phyloP scores from a whole-genome alignment of 495 filamentous ascomycete genomes.

The Corynascus novoguineensis region DNA sequence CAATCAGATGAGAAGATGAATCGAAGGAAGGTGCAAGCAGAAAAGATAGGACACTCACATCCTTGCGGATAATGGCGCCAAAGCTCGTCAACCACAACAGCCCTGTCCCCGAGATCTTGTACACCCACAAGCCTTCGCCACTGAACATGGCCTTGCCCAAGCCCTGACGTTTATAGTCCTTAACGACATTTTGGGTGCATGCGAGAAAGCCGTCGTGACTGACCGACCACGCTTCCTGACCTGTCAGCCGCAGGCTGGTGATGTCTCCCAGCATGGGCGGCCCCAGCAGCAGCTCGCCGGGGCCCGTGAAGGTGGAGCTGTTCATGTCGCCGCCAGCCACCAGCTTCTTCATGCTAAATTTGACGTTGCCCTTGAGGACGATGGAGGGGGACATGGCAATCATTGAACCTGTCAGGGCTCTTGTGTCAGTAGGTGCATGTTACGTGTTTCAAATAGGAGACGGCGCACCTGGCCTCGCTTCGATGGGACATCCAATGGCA shows the following conservation, averaged over 20 bases:
- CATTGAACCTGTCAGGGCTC: conserved; percentile 62
- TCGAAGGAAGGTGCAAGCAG: not conserved
- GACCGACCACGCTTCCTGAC: conserved; percentile 69
- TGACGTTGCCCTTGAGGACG: conserved; percentile 70
- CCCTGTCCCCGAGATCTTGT: conserved; percentile 74
- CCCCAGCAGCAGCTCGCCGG: conserved; percentile 81
- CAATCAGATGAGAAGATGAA: not conserved
- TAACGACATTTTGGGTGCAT: conserved; percentile 67
- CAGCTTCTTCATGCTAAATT: conserved; percentile 81
- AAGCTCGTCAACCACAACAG: conserved; percentile 87
- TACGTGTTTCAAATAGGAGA: not conserved
- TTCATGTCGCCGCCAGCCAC: conserved; percentile 75
- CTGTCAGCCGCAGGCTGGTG: conserved; percentile 66
- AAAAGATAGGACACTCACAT: conserved; percentile 55
- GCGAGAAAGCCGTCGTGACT: conserved; percentile 77
- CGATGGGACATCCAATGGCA: conserved; percentile 80
- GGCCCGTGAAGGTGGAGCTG: conserved; percentile 78
- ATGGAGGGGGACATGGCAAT: conserved; percentile 90
- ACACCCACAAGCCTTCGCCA: conserved; percentile 88
- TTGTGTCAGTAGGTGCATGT: not conserved
- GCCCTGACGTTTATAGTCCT: conserved; percentile 80
- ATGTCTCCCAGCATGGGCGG: conserved; percentile 81
- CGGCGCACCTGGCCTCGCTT: conserved; percentile 66
- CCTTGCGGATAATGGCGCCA: conserved; percentile 91
- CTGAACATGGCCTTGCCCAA: conserved; percentile 90